Evolutionary conservation across 768 basidiomycete genomes (phyloP).

Genomic region (Podaxis rugospora): DNA sequence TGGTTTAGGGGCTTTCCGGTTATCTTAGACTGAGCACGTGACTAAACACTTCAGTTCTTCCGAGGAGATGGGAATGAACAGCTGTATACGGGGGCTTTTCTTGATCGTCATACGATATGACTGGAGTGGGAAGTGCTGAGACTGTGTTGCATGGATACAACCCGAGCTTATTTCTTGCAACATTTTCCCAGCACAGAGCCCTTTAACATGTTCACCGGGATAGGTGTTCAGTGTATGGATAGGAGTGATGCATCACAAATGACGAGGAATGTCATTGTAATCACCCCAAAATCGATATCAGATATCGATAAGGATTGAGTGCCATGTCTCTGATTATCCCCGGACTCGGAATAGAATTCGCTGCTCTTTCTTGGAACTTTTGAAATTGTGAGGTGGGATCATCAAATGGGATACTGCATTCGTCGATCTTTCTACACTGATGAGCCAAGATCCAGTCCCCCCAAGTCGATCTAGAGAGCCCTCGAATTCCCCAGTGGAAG

Average conservation of each 20-base stretch:
- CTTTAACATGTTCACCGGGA: not conserved
- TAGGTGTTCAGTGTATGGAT: not conserved
- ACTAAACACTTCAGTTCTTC: not conserved
- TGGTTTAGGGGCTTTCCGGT: not conserved
- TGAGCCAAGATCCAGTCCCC: not conserved
- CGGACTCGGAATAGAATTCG: not conserved
- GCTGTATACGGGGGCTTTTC: too few relatives aligned
- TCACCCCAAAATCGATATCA: not conserved
- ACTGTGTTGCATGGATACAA: not conserved
- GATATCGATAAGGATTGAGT: conserved; percentile 6
- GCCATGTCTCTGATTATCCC: not conserved
- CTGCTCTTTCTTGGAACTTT: not conserved
- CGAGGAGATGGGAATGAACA: not conserved
- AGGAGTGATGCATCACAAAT: too few relatives aligned
- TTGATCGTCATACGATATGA: not conserved
- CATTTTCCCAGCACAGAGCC: too few relatives aligned
- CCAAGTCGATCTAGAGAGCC: not conserved
- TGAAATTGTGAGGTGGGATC: not conserved
- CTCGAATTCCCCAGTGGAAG: not conserved
- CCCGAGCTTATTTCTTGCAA: not conserved
- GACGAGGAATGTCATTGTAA: not conserved
- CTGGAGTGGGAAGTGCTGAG: not conserved
- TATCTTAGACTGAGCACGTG: not conserved
- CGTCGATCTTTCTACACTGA: not conserved
- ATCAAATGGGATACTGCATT: not conserved